phyloP scores from a whole-genome alignment of 192 early-diverging fungal species.

The Backusella australiensis region DNA sequence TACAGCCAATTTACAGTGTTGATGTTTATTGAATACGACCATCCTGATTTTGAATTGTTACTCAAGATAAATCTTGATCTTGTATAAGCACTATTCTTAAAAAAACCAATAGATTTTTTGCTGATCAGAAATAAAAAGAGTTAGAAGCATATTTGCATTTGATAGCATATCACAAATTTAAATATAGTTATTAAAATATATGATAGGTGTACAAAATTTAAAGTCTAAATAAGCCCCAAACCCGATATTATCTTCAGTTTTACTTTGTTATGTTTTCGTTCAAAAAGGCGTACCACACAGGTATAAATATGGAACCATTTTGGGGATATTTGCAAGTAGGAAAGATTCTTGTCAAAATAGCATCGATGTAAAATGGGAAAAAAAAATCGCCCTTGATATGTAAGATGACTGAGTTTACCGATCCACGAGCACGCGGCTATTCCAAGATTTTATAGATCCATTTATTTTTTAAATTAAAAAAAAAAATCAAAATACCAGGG shows the following conservation, averaged over 20 bases:
- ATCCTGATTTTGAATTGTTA: neutral
- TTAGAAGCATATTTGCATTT: neutral
- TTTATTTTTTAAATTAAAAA: slow-evolving; percentile 2
- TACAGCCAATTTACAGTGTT: neutral
- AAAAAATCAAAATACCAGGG: neutral
- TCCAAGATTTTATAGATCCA: neutral
- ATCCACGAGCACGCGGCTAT: neutral
- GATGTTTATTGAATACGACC: neutral
- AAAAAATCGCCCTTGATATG: neutral
- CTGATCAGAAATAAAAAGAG: neutral
- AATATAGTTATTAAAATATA: neutral
- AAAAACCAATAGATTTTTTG: neutral
- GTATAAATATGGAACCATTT: neutral
- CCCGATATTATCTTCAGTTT: neutral
- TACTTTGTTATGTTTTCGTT: neutral
- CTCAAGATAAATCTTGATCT: neutral
- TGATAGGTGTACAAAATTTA: neutral
- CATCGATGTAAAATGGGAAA: neutral
- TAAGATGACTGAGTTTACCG: neutral
- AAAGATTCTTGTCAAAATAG: neutral
- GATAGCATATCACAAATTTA: neutral
- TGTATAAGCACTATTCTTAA: neutral
- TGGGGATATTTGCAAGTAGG: neutral
- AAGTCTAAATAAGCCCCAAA: neutral
- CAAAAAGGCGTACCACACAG: neutral